Evolutionary conservation across 2,329 filamentous ascomycete species (phyloP).

Genomic region (Zymoseptoria crescenta): DNA sequence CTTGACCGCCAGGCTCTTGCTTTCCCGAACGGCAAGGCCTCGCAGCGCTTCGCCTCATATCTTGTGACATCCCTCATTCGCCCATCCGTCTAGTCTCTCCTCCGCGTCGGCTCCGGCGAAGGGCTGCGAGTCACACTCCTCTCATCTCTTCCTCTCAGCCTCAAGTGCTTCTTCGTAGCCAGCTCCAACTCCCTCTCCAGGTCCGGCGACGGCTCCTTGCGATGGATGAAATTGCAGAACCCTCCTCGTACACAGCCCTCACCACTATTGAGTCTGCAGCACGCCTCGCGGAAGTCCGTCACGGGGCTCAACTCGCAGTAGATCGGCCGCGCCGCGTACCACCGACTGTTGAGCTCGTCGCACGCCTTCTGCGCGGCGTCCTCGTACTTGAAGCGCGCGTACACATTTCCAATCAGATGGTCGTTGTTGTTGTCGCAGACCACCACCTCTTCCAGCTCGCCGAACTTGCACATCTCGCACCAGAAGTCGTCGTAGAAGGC

Average conservation of each 20-base stretch:
- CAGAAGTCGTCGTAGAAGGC: slow-evolving; percentile 99
- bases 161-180: slow-evolving; percentile 93
- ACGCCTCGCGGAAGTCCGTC: slow-evolving; percentile 96
- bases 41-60: neutral
- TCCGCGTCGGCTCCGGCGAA: slow-evolving; percentile 73
- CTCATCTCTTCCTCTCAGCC: slow-evolving; percentile 72
- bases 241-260: slow-evolving; percentile 93
- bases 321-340: slow-evolving; percentile 94
- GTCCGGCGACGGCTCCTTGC: slow-evolving; percentile 87
- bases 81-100: slow-evolving; percentile 38
- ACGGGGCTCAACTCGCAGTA: slow-evolving; percentile 97
- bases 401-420: slow-evolving; percentile 97
- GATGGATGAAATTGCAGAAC: slow-evolving; percentile 99
- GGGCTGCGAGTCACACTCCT: slow-evolving; percentile 75
- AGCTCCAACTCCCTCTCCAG: slow-evolving; percentile 81
- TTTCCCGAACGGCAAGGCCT: neutral
- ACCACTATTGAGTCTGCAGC: slow-evolving; percentile 86
- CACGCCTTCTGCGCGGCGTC: slow-evolving; percentile 88
- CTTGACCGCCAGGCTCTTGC: neutral
- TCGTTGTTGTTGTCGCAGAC: slow-evolving; percentile 99
- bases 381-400: slow-evolving; percentile 99
- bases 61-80: neutral
- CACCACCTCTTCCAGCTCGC: slow-evolving; percentile 93
- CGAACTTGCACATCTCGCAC: slow-evolving; percentile 99
- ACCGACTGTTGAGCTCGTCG: slow-evolving; percentile 86